These are phyloP conservation scores for Guyanaporus albipodus DNA, from an alignment of 768 basidiomycete genomes.

Conservation along the genomic window DNA sequence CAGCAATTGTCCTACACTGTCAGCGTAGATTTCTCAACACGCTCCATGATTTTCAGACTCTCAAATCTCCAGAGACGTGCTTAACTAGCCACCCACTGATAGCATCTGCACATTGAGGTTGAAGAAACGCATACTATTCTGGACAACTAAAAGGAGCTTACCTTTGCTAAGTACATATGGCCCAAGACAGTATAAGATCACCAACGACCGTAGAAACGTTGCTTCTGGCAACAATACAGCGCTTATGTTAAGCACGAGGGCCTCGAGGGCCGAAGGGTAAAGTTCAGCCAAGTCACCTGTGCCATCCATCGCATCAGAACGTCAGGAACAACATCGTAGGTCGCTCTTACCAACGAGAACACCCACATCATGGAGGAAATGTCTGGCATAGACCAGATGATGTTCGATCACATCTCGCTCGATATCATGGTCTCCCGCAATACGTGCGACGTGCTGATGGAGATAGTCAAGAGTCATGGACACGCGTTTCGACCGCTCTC, in stretches of 20 bases:
- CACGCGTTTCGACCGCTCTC: not conserved
- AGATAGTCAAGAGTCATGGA: not conserved
- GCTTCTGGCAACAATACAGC: constrained; percentile 8
- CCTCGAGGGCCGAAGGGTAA: constrained; percentile 10
- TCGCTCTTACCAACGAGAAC: constrained; percentile 11
- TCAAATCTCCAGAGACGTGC: not conserved
- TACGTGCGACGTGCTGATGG: not conserved
- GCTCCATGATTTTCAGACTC: not conserved
- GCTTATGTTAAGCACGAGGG: constrained; percentile 9
- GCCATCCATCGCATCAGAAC: not conserved
- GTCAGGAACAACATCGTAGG: not conserved
- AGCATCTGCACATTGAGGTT: constrained; percentile 2
- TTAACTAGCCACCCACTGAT: constrained; percentile 9
- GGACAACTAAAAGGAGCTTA: not conserved
- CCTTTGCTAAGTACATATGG: constrained; percentile 14
- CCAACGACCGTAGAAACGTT: constrained; percentile 8
- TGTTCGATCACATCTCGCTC: constrained; percentile 1
- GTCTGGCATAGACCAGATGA: not conserved
- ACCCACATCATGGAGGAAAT: not conserved
- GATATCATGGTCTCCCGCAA: not conserved
- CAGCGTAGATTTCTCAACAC: not conserved
- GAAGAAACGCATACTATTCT: not conserved
- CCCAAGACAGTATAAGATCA: constrained; percentile 13
- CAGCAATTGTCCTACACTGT: not conserved
- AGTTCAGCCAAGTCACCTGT: constrained; percentile 17